Evolutionary conservation across 179 eudicot genomes (phyloP).

Genomic region (Sideroxylon spinosum): DNA sequence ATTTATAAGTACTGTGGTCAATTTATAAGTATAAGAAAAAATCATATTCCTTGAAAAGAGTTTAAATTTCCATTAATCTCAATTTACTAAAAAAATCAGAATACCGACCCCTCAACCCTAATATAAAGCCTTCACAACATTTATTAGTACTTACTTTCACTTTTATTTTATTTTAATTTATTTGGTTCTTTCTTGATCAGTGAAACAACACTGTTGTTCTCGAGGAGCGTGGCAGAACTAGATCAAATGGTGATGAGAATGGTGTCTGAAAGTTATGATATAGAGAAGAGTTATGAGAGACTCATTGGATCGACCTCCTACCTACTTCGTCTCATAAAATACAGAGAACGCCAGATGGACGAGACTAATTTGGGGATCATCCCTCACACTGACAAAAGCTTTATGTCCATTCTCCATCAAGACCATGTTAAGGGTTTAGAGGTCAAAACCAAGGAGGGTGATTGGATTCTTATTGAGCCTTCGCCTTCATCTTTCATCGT

Average conservation of each 20-base stretch:
- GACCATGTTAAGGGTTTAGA: slow-evolving; percentile 34
- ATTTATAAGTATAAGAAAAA: too few relatives aligned
- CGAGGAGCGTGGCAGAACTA: slow-evolving; percentile 27
- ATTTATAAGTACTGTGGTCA: too few relatives aligned
- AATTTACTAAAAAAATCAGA: too few relatives aligned
- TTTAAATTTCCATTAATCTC: too few relatives aligned
- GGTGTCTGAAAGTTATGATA: slow-evolving; percentile 35
- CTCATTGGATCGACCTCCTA: slow-evolving; percentile 29
- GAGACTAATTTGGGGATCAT: slow-evolving; percentile 27
- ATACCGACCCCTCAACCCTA: too few relatives aligned
- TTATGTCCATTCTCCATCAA: slow-evolving; percentile 42
- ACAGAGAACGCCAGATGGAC: slow-evolving; percentile 15
- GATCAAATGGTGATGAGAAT: slow-evolving; percentile 39
- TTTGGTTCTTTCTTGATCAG: neutral
- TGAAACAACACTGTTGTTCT: slow-evolving; percentile 21
- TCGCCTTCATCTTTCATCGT: slow-evolving; percentile 39
- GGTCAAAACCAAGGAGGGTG: slow-evolving; percentile 26
- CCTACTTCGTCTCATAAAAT: slow-evolving; percentile 33
- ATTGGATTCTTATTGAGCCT: slow-evolving; percentile 40
- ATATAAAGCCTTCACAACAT: too few relatives aligned
- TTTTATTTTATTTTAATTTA: neutral
- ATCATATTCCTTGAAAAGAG: too few relatives aligned
- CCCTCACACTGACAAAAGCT: slow-evolving; percentile 44
- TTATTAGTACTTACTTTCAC: neutral
- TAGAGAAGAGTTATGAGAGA: slow-evolving; percentile 24